These are phyloP conservation scores for Pleurotus eryngii DNA, from an alignment of 768 basidiomycete species.

Conservation along the genomic window DNA sequence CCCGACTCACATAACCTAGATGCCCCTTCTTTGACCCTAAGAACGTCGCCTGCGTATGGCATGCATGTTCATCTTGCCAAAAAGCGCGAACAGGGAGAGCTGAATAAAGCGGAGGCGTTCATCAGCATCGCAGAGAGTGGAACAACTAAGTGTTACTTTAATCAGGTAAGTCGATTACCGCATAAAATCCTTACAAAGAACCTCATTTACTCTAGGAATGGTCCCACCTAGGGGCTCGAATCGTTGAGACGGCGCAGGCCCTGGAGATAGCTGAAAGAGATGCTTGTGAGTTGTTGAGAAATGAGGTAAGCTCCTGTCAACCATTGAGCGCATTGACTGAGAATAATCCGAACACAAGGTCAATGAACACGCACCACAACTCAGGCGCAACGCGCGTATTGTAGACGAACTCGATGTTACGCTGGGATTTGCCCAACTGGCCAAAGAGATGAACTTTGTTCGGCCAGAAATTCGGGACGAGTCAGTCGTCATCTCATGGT, in stretches of 20 bases:
- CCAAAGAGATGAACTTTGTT: constrained; percentile 72
- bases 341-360: constrained; percentile 42
- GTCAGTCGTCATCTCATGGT: constrained; percentile 37
- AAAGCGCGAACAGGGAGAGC: constrained; percentile 55
- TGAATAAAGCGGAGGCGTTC: constrained; percentile 50
- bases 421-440: constrained; percentile 77
- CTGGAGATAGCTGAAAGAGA: constrained; percentile 63
- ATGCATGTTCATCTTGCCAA: constrained; percentile 72
- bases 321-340: neutral
- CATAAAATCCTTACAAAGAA: neutral
- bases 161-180: constrained; percentile 39
- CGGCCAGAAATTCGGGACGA: constrained; percentile 66
- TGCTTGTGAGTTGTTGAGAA: constrained; percentile 66
- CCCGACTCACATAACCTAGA: constrained; percentile 32
- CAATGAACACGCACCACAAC: constrained; percentile 44
- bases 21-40: constrained; percentile 70
- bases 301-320: constrained; percentile 44
- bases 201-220: constrained; percentile 48
- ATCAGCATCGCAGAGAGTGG: constrained; percentile 57
- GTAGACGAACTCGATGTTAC: constrained; percentile 88
- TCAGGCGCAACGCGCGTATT: constrained; percentile 75
- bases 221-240: constrained; percentile 69
- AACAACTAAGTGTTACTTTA: constrained; percentile 68
- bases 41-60: constrained; percentile 64
- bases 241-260: constrained; percentile 51